A percentile compares a stretch with the other conserved stretches of the same genome.
Evolutionary conservation across 257 asterid species (phyloP).

Genomic region (Handroanthus guayacan): DNA sequence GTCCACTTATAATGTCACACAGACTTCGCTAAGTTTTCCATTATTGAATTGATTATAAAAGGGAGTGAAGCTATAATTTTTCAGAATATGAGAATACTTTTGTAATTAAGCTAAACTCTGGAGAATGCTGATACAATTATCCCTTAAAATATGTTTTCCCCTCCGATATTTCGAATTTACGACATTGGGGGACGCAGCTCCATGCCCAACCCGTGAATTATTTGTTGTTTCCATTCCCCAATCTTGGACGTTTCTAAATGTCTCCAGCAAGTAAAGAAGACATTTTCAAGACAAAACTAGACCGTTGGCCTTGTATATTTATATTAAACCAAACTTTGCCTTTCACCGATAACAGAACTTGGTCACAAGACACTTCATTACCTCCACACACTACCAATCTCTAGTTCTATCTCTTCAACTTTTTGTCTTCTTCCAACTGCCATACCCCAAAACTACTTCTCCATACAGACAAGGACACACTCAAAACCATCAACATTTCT

Average conservation of each 20-base stretch:
- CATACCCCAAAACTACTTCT: background rate
- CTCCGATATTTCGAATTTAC: no score
- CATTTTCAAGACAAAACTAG: constrained; percentile 23
- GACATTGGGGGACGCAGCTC: no score
- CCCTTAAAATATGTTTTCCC: no score
- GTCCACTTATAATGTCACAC: no score
- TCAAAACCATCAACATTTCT: constrained; percentile 7
- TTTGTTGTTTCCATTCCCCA: background rate
- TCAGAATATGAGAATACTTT: no score
- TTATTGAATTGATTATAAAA: no score
- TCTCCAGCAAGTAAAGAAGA: constrained; percentile 13
- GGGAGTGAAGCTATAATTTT: no score
- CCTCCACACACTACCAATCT: constrained; percentile 54
- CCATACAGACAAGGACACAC: background rate
- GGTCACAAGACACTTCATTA: constrained; percentile 35
- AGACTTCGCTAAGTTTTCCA: no score
- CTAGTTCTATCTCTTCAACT: constrained; percentile 33
- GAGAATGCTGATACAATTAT: no score
- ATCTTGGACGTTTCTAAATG: constrained; percentile 37
- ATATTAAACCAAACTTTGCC: constrained; percentile 7
- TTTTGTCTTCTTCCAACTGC: constrained; percentile 38
- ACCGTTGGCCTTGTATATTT: constrained; percentile 16
- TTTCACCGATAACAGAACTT: background rate
- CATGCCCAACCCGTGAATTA: background rate
- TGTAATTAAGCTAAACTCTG: no score